Percentiles rank a stretch among this genome's conserved stretches.
These are phyloP conservation scores for Fusarium sp. DNA, from an alignment of 2,329 filamentous ascomycete genomes.

Conservation along the genomic window DNA sequence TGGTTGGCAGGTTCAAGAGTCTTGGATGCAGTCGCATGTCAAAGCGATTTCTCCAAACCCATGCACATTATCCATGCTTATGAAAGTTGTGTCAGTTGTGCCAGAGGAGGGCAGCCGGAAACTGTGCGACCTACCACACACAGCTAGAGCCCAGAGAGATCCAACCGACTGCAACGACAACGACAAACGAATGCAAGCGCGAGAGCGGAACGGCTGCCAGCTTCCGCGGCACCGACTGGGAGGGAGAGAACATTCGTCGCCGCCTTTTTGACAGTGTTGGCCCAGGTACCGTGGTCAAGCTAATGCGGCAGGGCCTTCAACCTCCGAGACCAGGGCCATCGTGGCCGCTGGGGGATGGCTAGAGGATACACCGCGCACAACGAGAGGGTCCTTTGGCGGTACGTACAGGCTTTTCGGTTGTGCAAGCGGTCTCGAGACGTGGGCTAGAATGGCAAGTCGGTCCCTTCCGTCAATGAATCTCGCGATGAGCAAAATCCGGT, in stretches of 20 bases:
- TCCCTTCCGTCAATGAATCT: conserved; percentile 5
- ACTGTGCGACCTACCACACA: conserved; percentile 12
- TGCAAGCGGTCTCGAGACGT: conserved; percentile 1
- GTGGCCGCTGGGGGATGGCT: conserved; percentile 34
- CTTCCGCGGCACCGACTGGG: conserved; percentile 37
- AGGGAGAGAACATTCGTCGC: conserved; percentile 26
- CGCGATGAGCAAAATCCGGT: neutral
- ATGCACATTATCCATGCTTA: conserved; percentile 11
- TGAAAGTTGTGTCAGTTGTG: neutral
- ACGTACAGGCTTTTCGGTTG: conserved; percentile 13
- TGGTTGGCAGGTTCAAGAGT: conserved; percentile 28
- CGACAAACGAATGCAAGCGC: conserved; percentile 25
- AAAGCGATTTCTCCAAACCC: neutral
- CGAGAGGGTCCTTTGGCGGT: conserved; percentile 17
- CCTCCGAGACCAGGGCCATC: conserved; percentile 34
- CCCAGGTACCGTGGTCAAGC: conserved; percentile 33
- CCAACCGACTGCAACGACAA: conserved; percentile 28
- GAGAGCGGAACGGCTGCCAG: conserved; percentile 34
- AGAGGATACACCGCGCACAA: conserved; percentile 12
- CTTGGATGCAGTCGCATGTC: neutral
- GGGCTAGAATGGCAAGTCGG: conserved; percentile 9
- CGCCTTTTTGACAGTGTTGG: conserved; percentile 31
- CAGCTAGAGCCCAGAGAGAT: conserved; percentile 2
- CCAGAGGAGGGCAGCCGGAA: neutral
- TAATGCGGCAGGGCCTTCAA: conserved; percentile 42